Evolutionary conservation across 2,329 filamentous ascomycete genomes (phyloP).

Genomic region (Diaporthe velutina): DNA sequence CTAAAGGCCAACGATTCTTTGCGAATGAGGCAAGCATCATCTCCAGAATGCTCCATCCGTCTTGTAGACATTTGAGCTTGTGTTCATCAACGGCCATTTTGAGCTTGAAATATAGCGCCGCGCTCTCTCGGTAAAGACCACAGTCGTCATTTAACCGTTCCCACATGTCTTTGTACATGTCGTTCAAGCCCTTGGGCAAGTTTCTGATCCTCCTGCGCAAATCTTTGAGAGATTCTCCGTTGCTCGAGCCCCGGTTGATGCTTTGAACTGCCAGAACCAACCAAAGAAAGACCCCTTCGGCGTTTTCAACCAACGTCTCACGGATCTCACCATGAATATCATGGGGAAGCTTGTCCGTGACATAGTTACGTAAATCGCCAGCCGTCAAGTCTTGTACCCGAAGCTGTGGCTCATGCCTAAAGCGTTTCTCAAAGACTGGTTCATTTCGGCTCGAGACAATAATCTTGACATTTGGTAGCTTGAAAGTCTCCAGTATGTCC

Average conservation of each 20-base stretch:
- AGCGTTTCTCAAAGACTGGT: background rate
- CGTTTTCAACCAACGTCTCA: background rate
- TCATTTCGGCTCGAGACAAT: conserved; percentile 10
- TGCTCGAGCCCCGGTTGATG: background rate
- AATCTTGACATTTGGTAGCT: background rate
- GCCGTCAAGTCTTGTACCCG: conserved; percentile 2
- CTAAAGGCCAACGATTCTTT: background rate
- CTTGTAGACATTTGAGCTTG: fast-evolving
- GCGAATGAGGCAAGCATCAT: background rate
- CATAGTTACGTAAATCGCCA: background rate
- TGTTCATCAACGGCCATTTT: background rate
- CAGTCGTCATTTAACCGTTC: background rate
- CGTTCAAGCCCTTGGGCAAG: background rate
- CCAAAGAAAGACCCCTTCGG: conserved; percentile 23
- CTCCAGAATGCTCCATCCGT: background rate
- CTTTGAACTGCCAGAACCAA: background rate
- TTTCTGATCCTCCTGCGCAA: background rate
- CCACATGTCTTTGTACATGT: conserved; percentile 25
- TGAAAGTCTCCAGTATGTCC: background rate
- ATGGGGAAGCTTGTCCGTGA: background rate
- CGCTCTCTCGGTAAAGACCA: background rate
- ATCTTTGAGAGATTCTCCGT: background rate
- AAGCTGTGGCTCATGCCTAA: background rate
- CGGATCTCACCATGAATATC: background rate
- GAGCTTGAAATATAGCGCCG: background rate